Conservation (phyloP, 1,284 basidiomycete species). For the Ceratobasidium papillatum region DNA sequence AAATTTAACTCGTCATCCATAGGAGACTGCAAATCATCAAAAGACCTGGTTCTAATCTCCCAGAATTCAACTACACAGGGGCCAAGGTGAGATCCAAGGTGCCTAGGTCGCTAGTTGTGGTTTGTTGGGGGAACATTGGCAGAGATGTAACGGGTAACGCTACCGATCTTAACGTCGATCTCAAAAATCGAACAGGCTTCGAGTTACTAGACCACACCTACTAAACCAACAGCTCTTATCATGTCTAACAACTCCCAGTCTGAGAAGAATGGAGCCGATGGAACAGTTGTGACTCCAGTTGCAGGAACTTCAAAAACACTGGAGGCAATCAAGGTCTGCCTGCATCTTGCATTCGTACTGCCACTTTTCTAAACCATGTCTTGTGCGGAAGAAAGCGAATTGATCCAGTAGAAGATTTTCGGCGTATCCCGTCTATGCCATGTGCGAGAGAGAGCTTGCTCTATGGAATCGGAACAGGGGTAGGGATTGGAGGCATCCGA, state of each 20-base stretch:
- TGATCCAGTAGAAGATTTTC: constrained; percentile 58
- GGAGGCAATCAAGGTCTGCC: constrained; percentile 29
- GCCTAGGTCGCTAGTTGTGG: neutral
- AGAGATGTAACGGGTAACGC: constrained; percentile 14
- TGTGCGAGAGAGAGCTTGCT: constrained; percentile 65
- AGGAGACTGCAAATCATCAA: too few relatives aligned
- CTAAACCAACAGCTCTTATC: neutral
- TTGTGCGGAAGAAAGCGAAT: constrained; percentile 58
- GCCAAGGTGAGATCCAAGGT: too few relatives aligned
- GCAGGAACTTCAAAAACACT: constrained; percentile 33
- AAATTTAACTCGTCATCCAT: neutral
- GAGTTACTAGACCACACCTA: neutral
- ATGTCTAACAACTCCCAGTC: constrained; percentile 15
- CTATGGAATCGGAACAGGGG: constrained; percentile 63
- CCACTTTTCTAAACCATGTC: neutral
- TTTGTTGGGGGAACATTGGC: neutral
- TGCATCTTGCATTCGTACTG: neutral
- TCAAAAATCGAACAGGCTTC: neutral
- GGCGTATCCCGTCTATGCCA: constrained; percentile 65
- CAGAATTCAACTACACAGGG: too few relatives aligned
- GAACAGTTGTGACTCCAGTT: constrained; percentile 16
- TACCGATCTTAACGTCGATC: neutral
- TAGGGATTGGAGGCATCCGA: constrained; percentile 66
- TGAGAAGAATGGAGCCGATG: constrained; percentile 1
- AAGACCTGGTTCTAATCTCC: too few relatives aligned